Percentiles rank a stretch among this genome's conserved stretches.
These are phyloP conservation scores for Herpetomonas samuelpessoai DNA, from an alignment of 208 protist species.

Conservation along the genomic window DNA sequence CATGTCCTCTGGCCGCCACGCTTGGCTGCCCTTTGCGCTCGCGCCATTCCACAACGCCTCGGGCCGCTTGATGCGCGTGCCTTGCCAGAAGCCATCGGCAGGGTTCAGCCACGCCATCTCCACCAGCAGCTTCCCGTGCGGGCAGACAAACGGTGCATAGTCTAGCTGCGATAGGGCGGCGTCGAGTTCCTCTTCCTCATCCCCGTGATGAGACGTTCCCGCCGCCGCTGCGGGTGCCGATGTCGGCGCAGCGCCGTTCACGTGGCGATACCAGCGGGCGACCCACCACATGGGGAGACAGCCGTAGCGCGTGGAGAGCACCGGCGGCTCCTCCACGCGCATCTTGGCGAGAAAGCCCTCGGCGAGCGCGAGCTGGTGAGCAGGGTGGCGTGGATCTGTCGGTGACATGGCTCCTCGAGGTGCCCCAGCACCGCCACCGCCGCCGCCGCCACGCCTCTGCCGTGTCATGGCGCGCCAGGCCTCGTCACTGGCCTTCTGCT, in stretches of 20 bases:
- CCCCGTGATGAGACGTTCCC: background rate
- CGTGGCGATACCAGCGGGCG: constrained; percentile 48
- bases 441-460: constrained; percentile 13
- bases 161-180: constrained; percentile 25
- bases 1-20: constrained; percentile 7
- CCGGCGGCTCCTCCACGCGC: constrained; percentile 15
- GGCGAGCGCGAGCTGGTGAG: constrained; percentile 29
- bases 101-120: constrained; percentile 67
- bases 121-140: constrained; percentile 48
- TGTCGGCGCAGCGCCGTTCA: background rate
- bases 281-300: constrained; percentile 85
- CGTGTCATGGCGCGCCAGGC: constrained; percentile 29
- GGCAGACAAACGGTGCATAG: constrained; percentile 42
- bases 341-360: constrained; percentile 26
- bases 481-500: constrained; percentile 30
- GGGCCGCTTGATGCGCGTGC: constrained; percentile 35
- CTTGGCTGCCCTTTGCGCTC: background rate
- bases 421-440: constrained; percentile 8
- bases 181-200: constrained; percentile 7
- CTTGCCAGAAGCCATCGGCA: constrained; percentile 68
- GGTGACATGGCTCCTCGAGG: background rate
- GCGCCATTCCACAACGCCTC: constrained; percentile 30
- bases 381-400: constrained; percentile 20
- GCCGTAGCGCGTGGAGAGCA: constrained; percentile 30
- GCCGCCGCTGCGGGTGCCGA: background rate